Conservation (phyloP, 805 yeast genomes). For the Schwanniomyces sp. region DNA sequence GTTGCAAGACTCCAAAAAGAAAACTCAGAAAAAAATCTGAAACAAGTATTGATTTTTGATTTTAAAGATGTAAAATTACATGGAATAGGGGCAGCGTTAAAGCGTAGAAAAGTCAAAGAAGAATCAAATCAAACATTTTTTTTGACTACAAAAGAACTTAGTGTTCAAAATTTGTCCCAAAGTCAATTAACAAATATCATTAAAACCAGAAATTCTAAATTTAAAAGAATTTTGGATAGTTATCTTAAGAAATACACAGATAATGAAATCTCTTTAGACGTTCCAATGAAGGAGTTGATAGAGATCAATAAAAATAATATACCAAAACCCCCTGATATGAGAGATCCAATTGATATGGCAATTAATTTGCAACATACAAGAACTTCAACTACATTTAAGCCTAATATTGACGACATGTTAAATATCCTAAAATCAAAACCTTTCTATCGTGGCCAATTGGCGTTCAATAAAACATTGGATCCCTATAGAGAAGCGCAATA, state of each 20-base stretch:
- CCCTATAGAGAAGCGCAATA: conserved; percentile 48
- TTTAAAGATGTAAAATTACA: conserved; percentile 68
- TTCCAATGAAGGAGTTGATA: conserved; percentile 41
- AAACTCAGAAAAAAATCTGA: conserved; percentile 26
- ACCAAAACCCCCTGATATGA: conserved; percentile 50
- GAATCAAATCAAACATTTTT: conserved; percentile 21
- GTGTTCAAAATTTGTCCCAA: conserved; percentile 50
- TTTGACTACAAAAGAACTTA: conserved; percentile 40
- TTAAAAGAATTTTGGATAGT: conserved; percentile 24
- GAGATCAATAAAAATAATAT: conserved; percentile 33
- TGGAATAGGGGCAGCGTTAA: conserved; percentile 38
- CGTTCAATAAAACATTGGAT: conserved; percentile 45
- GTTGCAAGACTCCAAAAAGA: conserved; percentile 41
- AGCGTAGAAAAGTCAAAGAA: conserved; percentile 8
- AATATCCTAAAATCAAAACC: conserved; percentile 45
- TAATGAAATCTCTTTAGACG: conserved; percentile 24
- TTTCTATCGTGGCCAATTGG: conserved; percentile 65
- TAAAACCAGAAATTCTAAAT: conserved; percentile 53
- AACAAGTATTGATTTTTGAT: conserved; percentile 69
- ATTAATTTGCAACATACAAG: conserved; percentile 10
- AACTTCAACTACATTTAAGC: conserved; percentile 13
- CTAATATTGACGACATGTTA: conserved; percentile 51
- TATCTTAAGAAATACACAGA: conserved; percentile 21
- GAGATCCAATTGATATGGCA: conserved; percentile 47
- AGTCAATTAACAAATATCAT: conserved; percentile 64